Percentiles rank a stretch among this genome's conserved stretches.
These are phyloP conservation scores for Paraphaeosphaeria sporulosa DNA, from an alignment of 2,329 filamentous ascomycete species.

Conservation along the genomic window DNA sequence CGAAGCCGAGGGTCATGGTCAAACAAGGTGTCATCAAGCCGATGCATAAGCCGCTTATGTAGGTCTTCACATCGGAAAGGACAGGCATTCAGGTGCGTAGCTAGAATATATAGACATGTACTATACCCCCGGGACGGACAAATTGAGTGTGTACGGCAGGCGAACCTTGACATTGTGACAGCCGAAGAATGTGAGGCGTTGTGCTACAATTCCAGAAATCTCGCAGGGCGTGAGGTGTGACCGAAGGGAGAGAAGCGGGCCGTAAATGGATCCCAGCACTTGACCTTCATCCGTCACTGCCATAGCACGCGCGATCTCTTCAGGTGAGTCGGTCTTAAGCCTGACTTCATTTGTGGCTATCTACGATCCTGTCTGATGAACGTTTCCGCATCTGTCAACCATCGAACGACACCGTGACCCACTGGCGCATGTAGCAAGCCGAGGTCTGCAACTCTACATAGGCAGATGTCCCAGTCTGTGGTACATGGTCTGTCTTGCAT, in stretches of 20 bases:
- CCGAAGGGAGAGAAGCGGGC: not conserved
- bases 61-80: not conserved
- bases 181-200: not conserved
- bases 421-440: not conserved
- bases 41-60: conserved; percentile 76
- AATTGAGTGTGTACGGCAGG: not conserved
- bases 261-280: not conserved
- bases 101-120: not conserved
- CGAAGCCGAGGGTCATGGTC: conserved; percentile 86
- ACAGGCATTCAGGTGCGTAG: not conserved
- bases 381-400: not conserved
- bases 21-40: conserved; percentile 94
- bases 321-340: not conserved
- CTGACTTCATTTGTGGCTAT: not conserved
- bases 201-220: not conserved
- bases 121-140: not conserved
- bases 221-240: not conserved
- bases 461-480: not conserved
- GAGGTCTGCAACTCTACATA: not conserved
- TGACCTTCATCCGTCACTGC: not conserved
- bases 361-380: not conserved
- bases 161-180: not conserved
- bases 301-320: not conserved
- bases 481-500: not conserved
- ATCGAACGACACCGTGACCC: not conserved